Conservation (phyloP, 192 early-diverging fungal genomes). For the Backusella liffmaniae region DNA sequence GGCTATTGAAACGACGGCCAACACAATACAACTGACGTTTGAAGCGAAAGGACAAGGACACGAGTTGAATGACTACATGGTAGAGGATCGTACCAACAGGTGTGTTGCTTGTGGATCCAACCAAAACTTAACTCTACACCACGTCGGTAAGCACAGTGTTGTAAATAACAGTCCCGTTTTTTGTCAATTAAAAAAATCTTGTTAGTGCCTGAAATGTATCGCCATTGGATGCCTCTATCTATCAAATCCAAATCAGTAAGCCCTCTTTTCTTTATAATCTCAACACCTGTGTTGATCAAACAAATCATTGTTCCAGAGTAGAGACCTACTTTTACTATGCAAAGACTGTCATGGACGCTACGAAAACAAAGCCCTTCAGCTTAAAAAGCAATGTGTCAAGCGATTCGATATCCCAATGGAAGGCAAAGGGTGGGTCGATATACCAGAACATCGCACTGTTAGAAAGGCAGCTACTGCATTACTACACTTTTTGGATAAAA, state of each 20-base stretch:
- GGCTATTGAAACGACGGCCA: constrained; percentile 16
- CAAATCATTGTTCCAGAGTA: constrained; percentile 20
- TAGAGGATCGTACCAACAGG: constrained; percentile 34
- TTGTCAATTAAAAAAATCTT: neutral
- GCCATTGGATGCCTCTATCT: constrained; percentile 33
- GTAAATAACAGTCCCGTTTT: neutral
- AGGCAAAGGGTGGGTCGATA: constrained; percentile 28
- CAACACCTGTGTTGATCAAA: neutral
- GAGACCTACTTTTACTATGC: constrained; percentile 35
- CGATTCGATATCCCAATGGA: constrained; percentile 31
- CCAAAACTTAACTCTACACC: constrained; percentile 31
- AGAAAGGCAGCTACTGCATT: constrained; percentile 37
- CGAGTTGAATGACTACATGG: constrained; percentile 25
- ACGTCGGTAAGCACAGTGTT: constrained; percentile 25
- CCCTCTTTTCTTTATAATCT: neutral
- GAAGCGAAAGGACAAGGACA: constrained; percentile 37
- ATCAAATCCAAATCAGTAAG: constrained; percentile 42
- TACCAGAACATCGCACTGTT: constrained; percentile 15
- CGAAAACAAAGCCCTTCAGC: constrained; percentile 20
- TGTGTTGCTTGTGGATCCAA: constrained; percentile 36
- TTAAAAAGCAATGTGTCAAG: constrained; percentile 24
- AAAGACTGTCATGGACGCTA: constrained; percentile 33
- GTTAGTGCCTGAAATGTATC: constrained; percentile 42
- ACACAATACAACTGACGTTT: constrained; percentile 34
- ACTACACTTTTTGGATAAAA: constrained; percentile 10